These are phyloP conservation scores for Oryza rufipogon DNA, from an alignment of 176 grass and related monocot species.

Conservation along the genomic window DNA sequence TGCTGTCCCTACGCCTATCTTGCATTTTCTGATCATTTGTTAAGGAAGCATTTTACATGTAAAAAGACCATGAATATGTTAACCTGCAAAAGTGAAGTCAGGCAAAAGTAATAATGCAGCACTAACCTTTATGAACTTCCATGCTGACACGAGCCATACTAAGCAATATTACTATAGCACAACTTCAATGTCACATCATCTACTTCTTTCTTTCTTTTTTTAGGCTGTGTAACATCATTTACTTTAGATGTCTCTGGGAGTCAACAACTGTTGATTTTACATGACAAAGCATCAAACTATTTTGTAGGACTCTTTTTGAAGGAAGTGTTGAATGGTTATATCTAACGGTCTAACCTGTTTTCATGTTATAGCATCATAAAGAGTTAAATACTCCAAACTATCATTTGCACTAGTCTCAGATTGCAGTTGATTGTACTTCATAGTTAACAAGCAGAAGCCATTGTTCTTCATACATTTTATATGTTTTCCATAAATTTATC, in stretches of 20 bases:
- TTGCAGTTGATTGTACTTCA: background rate
- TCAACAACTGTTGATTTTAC: background rate
- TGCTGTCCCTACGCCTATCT: background rate
- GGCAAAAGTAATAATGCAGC: background rate
- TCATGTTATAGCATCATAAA: background rate
- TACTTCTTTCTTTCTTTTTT: background rate
- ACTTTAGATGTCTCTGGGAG: background rate
- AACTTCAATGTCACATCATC: background rate
- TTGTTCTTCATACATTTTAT: no score
- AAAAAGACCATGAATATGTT: background rate
- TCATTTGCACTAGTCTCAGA: background rate
- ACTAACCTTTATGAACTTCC: background rate
- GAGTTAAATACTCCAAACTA: background rate
- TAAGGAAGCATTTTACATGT: background rate
- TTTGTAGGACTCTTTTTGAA: background rate
- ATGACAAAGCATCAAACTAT: background rate
- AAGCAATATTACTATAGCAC: background rate
- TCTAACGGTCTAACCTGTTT: background rate
- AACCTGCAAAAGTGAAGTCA: slow-evolving; percentile 5
- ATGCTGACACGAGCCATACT: background rate
- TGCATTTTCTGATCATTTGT: slow-evolving; percentile 2
- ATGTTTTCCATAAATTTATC: background rate
- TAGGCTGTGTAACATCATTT: background rate
- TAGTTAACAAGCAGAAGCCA: background rate
- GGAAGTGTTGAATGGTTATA: background rate